phyloP scores from a whole-genome alignment of 148 eudicot species.

The Rhododendron ovatum region DNA sequence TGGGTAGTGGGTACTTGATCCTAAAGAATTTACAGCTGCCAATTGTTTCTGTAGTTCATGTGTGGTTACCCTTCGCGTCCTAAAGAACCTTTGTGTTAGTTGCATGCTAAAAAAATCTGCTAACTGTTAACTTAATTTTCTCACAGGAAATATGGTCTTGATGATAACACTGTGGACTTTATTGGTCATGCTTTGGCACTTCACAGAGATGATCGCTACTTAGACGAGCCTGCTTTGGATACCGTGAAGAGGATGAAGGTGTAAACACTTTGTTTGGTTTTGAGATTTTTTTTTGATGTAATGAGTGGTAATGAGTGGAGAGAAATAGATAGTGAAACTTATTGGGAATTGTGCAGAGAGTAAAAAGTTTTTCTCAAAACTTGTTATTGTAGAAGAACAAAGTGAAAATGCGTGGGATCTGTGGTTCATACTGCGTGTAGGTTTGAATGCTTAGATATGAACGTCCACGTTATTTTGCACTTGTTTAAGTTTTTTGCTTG shows the following conservation, averaged over 20 bases:
- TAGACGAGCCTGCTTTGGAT: conserved; percentile 80
- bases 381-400: no score
- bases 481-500: conserved; percentile 1
- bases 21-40: not conserved
- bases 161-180: conserved; percentile 86
- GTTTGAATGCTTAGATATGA: not conserved
- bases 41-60: not conserved
- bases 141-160: conserved; percentile 88
- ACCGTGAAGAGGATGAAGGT: conserved; percentile 98
- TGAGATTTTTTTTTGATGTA: no score
- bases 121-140: not conserved
- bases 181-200: conserved; percentile 95
- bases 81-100: not conserved
- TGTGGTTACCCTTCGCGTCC: not conserved
- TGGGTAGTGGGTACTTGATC: not conserved
- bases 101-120: not conserved
- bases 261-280: not conserved
- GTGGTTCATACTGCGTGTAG: not conserved
- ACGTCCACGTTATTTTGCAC: not conserved
- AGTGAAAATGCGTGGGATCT: not conserved
- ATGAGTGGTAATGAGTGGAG: no score
- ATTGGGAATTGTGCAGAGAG: no score
- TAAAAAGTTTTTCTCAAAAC: no score
- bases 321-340: no score
- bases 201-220: conserved; percentile 86